phyloP scores from a whole-genome alignment of 2,329 filamentous ascomycete genomes.

The Zymoseptoria brevis region DNA sequence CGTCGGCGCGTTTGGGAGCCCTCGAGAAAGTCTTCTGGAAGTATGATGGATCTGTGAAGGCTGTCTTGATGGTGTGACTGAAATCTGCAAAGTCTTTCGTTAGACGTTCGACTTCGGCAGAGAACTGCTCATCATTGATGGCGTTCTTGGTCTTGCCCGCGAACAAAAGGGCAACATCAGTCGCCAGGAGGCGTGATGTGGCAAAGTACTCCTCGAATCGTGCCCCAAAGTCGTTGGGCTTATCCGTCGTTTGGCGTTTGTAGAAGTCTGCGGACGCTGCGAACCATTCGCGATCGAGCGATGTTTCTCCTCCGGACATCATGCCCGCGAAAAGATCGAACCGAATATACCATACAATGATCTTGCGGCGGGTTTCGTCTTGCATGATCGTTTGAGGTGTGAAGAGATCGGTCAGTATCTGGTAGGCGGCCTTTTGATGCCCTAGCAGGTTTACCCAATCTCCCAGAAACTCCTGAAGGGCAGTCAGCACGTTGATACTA shows the following conservation, averaged over 20 bases:
- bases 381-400: constrained; percentile 67
- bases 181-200: constrained; percentile 62
- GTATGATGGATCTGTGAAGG: constrained; percentile 53
- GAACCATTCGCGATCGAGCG: constrained; percentile 74
- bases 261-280: constrained; percentile 56
- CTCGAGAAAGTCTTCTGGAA: constrained; percentile 58
- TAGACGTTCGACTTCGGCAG: constrained; percentile 46
- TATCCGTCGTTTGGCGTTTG: constrained; percentile 47
- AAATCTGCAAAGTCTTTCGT: constrained; percentile 43
- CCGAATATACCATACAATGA: constrained; percentile 81
- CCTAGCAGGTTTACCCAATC: constrained; percentile 93
- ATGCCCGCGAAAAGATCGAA: constrained; percentile 82
- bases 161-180: constrained; percentile 73
- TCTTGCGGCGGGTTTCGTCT: constrained; percentile 61
- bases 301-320: constrained; percentile 68
- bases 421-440: constrained; percentile 81
- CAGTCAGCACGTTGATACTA: constrained; percentile 1
- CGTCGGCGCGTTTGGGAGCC: constrained; percentile 37
- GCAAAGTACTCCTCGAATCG: constrained; percentile 57
- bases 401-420: constrained; percentile 70
- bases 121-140: constrained; percentile 59
- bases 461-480: constrained; percentile 73
- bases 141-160: constrained; percentile 58
- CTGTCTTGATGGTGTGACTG: constrained; percentile 48
- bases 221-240: constrained; percentile 57